phyloP scores from a whole-genome alignment of 352 stramenopile genomes.

The Aphanomyces cochlioides region DNA sequence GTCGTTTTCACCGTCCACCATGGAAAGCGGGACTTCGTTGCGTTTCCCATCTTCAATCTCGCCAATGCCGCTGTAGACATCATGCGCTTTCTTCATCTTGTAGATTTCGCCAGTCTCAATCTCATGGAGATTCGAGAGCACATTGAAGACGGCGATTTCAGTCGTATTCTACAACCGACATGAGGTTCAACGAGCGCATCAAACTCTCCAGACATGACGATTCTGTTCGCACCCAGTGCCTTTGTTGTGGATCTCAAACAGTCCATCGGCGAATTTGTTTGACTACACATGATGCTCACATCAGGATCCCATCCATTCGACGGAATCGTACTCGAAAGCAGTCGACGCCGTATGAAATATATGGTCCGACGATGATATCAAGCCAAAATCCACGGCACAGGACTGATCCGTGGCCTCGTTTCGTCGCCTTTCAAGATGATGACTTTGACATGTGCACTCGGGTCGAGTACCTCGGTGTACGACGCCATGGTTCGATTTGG shows the following conservation, averaged over 20 bases:
- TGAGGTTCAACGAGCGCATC: not conserved
- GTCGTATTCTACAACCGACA: constrained; percentile 67
- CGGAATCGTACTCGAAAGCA: constrained; percentile 51
- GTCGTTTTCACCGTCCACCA: constrained; percentile 30
- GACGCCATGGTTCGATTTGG: constrained; percentile 89
- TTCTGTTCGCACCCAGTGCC: constrained; percentile 92
- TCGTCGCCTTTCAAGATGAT: constrained; percentile 40
- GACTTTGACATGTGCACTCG: not conserved
- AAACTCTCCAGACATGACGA: constrained; percentile 62
- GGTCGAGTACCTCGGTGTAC: constrained; percentile 70
- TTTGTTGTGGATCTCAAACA: constrained; percentile 93
- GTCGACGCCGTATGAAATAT: constrained; percentile 86
- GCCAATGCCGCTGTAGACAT: constrained; percentile 84
- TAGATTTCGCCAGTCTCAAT: constrained; percentile 86
- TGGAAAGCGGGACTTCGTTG: not conserved
- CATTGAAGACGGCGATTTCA: constrained; percentile 90
- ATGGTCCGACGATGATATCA: constrained; percentile 89
- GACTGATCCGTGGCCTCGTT: constrained; percentile 71
- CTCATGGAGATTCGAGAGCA: constrained; percentile 88
- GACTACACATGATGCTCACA: constrained; percentile 13
- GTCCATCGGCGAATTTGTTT: constrained; percentile 70
- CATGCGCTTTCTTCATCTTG: constrained; percentile 83
- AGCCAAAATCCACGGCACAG: constrained; percentile 86
- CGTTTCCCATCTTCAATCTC: constrained; percentile 29
- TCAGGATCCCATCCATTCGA: too few species aligned